These are phyloP conservation scores for Fraxinus xanthoxyloides DNA, from an alignment of 305 asterid species.

Conservation along the genomic window DNA sequence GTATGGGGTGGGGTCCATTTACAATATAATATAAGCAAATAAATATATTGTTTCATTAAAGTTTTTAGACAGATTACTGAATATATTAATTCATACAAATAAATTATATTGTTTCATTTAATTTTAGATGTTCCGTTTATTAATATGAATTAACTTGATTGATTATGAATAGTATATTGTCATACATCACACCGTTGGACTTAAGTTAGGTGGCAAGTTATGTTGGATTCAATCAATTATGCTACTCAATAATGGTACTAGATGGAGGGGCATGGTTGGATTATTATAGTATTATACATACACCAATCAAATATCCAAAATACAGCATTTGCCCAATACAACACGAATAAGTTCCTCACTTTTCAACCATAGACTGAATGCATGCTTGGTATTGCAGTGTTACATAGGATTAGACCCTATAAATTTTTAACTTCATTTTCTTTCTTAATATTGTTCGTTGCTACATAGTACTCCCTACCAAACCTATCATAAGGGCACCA, in stretches of 20 bases:
- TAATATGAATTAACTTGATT: not conserved
- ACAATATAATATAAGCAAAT: not conserved
- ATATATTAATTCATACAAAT: not conserved
- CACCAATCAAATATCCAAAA: not conserved
- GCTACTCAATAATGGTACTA: constrained; percentile 13
- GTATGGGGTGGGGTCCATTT: not conserved
- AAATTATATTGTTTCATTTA: not conserved
- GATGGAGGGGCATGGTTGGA: not conserved
- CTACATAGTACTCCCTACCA: not conserved
- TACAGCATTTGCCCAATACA: not conserved
- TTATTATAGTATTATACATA: no score
- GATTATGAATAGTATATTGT: not conserved
- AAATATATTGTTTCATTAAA: not conserved
- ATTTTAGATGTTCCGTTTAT: not conserved
- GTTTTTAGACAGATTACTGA: not conserved
- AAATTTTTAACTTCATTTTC: not conserved
- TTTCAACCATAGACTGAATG: not conserved
- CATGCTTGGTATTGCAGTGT: not conserved
- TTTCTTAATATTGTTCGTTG: not conserved
- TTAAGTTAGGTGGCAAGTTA: not conserved
- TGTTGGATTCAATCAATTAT: not conserved
- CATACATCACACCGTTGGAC: not conserved
- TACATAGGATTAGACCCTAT: not conserved
- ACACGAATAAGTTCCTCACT: not conserved
- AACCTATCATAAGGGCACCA: not conserved